A percentile compares a stretch with the other conserved stretches of the same genome.
These are phyloP conservation scores for Yamadazyma jaroonii DNA, from an alignment of 1,139 yeast genomes.

Conservation along the genomic window DNA sequence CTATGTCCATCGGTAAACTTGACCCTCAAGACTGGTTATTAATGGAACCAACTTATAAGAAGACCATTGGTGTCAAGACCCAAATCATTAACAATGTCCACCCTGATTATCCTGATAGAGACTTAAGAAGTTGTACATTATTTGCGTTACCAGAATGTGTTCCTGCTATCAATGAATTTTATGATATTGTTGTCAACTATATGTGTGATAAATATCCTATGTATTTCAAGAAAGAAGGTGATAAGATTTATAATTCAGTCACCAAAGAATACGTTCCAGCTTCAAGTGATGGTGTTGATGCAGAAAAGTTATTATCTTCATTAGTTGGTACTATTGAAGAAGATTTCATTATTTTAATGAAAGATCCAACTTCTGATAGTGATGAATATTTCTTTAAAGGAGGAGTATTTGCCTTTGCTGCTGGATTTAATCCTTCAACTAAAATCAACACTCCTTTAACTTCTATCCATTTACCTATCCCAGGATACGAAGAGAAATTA, in stretches of 20 bases:
- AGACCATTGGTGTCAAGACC: conserved; percentile 42
- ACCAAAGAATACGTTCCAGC: conserved; percentile 38
- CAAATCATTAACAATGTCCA: conserved; percentile 37
- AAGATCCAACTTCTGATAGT: conserved; percentile 43
- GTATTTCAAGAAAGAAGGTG: conserved; percentile 39
- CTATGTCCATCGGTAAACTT: conserved; percentile 62
- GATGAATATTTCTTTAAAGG: conserved; percentile 63
- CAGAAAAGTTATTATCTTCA: conserved; percentile 36
- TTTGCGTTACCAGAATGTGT: conserved; percentile 40
- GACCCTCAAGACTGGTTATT: conserved; percentile 62
- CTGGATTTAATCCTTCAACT: conserved; percentile 66
- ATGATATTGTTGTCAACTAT: conserved; percentile 45
- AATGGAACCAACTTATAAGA: conserved; percentile 61
- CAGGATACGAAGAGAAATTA: conserved; percentile 53
- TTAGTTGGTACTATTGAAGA: conserved; percentile 59
- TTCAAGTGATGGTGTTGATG: conserved; percentile 17
- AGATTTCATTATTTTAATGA: conserved; percentile 58
- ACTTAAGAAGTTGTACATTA: conserved; percentile 28
- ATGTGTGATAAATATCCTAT: conserved; percentile 59
- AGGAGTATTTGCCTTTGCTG: conserved; percentile 68
- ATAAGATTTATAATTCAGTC: conserved; percentile 39
- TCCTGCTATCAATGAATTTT: conserved; percentile 57
- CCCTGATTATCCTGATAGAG: conserved; percentile 33
- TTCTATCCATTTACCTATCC: conserved; percentile 60
- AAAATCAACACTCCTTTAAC: conserved; percentile 56